Evolutionary conservation across 2,329 filamentous ascomycete species (phyloP).

Genomic region (Diaporthe ampelina): DNA sequence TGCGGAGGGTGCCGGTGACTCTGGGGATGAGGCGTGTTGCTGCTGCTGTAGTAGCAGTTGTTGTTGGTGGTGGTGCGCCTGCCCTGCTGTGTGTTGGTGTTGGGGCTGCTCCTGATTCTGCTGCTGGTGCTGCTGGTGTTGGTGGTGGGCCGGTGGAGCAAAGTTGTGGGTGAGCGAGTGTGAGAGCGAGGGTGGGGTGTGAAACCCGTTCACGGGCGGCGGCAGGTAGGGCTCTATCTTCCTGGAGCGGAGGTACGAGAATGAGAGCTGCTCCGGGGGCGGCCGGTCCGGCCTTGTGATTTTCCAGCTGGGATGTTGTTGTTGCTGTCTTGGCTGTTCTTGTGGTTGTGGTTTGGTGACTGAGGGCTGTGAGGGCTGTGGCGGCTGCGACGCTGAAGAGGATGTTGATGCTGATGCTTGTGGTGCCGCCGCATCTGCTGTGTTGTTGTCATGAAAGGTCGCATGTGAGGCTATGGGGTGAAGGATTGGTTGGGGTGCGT

Average conservation of each 20-base stretch:
- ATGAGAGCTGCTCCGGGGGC: constrained; percentile 33
- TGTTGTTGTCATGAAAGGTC: neutral
- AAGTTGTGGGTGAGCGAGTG: constrained; percentile 11
- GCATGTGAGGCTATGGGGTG: constrained; percentile 29
- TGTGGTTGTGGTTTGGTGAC: neutral
- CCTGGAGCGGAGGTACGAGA: constrained; percentile 35
- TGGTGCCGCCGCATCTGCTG: no score
- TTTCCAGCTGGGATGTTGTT: constrained; percentile 5
- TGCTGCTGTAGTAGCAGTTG: neutral
- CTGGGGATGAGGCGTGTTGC: constrained; percentile 11
- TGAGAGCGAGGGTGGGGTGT: constrained; percentile 17
- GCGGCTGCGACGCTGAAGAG: neutral
- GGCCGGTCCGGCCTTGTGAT: neutral
- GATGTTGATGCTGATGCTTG: no score
- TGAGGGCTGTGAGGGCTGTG: neutral
- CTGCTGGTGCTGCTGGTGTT: neutral
- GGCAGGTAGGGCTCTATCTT: constrained; percentile 36
- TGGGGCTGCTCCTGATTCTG: neutral
- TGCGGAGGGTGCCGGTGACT: constrained; percentile 17
- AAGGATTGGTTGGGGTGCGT: constrained; percentile 27
- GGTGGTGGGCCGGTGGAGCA: constrained; percentile 17
- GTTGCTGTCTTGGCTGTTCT: neutral
- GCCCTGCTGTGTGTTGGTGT: neutral
- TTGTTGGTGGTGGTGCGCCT: neutral
- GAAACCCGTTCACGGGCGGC: constrained; percentile 23